Conservation (phyloP, 164 flowering plant genomes). For the Hamamelis virginiana region DNA sequence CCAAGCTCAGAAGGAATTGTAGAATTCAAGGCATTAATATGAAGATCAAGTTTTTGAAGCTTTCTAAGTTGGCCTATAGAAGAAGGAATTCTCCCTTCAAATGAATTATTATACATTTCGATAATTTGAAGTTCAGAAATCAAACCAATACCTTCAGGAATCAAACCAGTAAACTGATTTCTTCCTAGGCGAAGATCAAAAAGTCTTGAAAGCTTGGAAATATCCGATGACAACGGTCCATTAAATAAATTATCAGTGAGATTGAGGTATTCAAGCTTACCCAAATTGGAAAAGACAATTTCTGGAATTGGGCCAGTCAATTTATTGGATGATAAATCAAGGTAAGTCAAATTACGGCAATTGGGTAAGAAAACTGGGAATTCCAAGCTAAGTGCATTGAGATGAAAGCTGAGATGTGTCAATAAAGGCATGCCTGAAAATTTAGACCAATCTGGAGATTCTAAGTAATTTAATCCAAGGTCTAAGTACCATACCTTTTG, state of each 20-base stretch:
- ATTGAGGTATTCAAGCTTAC: constrained; percentile 40
- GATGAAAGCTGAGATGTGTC: constrained; percentile 33
- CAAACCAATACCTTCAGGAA: constrained; percentile 34
- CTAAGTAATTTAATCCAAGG: constrained; percentile 44
- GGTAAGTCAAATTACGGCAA: constrained; percentile 43
- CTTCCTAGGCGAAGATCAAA: constrained; percentile 26
- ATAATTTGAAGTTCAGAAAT: constrained; percentile 31
- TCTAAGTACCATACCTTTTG: constrained; percentile 39
- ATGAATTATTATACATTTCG: constrained; percentile 37
- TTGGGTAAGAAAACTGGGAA: constrained; percentile 38
- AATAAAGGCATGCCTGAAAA: constrained; percentile 32
- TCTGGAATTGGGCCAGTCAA: constrained; percentile 45
- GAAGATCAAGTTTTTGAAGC: constrained; percentile 38
- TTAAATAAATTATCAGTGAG: constrained; percentile 28
- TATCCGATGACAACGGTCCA: constrained; percentile 40
- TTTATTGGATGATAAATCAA: constrained; percentile 43
- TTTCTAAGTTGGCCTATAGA: constrained; percentile 42
- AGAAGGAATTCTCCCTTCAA: constrained; percentile 44
- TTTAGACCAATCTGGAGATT: constrained; percentile 43
- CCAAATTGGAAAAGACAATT: constrained; percentile 33
- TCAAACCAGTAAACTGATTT: constrained; percentile 33
- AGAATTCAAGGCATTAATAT: constrained; percentile 33
- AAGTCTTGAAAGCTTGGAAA: constrained; percentile 46
- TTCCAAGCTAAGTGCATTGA: constrained; percentile 23
- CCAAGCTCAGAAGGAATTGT: constrained; percentile 58